phyloP scores from a whole-genome alignment of 768 basidiomycete species.

The Mycena amicta region DNA sequence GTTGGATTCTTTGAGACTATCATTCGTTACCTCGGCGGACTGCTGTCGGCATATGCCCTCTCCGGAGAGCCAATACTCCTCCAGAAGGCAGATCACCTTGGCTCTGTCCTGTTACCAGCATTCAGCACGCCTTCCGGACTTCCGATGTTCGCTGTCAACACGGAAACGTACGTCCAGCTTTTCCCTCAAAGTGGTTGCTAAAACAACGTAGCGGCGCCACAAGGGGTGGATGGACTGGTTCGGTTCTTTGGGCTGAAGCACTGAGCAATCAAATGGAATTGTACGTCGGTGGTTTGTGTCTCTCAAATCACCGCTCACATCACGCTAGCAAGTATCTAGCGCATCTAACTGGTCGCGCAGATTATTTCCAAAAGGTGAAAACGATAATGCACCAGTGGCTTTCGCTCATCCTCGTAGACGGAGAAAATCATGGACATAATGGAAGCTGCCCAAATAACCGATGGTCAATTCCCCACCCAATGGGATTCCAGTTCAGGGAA shows the following conservation, averaged over 20 bases:
- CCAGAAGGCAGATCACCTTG: slow-evolving; percentile 73
- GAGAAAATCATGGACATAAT: slow-evolving; percentile 51
- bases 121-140: slow-evolving; percentile 74
- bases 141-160: slow-evolving; percentile 69
- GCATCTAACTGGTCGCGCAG: slow-evolving; percentile 68
- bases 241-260: slow-evolving; percentile 43
- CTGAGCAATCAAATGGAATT: slow-evolving; percentile 70
- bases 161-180: slow-evolving; percentile 45
- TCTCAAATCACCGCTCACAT: neutral
- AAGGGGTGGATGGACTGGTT: slow-evolving; percentile 33
- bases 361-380: slow-evolving; percentile 53
- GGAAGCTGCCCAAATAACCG: slow-evolving; percentile 44
- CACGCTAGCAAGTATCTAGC: slow-evolving; percentile 71
- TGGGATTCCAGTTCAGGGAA: slow-evolving; percentile 52
- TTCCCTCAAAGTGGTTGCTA: slow-evolving; percentile 1
- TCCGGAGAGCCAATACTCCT: slow-evolving; percentile 66
- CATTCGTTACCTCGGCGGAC: slow-evolving; percentile 83
- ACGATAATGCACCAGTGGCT: slow-evolving; percentile 32
- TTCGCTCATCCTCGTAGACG: slow-evolving; percentile 44
- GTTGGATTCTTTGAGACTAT: slow-evolving; percentile 77
- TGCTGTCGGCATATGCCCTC: slow-evolving; percentile 78
- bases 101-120: slow-evolving; percentile 63
- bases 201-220: slow-evolving; percentile 37
- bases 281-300: slow-evolving; percentile 27
- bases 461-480: slow-evolving; percentile 56